Evolutionary conservation across 768 basidiomycete genomes (phyloP), one percentile per base, ranked within the genome.

Genomic region (Lentinula guzmanii): DNA sequence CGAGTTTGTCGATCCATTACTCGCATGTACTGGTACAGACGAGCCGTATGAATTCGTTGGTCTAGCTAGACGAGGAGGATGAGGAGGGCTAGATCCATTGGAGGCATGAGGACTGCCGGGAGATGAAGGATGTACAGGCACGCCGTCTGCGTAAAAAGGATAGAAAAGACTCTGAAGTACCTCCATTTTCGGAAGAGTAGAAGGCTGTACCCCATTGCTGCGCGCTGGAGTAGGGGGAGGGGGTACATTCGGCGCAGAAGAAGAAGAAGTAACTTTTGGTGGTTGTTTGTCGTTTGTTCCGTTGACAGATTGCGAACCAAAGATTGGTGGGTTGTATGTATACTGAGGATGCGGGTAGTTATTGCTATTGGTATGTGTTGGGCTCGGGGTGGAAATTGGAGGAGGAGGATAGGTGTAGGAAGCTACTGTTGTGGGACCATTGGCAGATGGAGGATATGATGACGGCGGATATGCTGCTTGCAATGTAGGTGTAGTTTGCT

Each of bases 151-250:
- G 67, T 80, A 90, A 76, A 90, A 90, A 0, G 90, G 90, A 67
- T 89, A 93, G 74, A 93, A 92, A 48, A 91, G 71, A 34, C 79
- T 81, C 5, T 81, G 75, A 1, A 90, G 89, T 48, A 92, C 77
- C 18, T 91, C 89, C 1, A 84, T 85, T 28, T 58, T 35, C 18
- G 68, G 45, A 31, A 65, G 50, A 21, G 50, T 58, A 42, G 64
- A 65, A n/a, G 55, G 37, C 46, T 46, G 45, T 21, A 39, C 34
- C 28, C 37, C 41, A 24, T 33, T 21, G 35, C 43, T 50, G 52
- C 72, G 72, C 0, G 76, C 72, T 18, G 77, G 76, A 10, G 79
- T 77, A 5, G 74, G 71, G 24, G 55, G 15, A 15, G 55, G 37
- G n/a, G 55, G 39, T 24, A 13, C 41, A 28, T 21, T 56, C 41